Evolutionary conservation across 345 rosid genomes (phyloP), one percentile per base, ranked within the genome.

Genomic region (Corymbia maculata): DNA sequence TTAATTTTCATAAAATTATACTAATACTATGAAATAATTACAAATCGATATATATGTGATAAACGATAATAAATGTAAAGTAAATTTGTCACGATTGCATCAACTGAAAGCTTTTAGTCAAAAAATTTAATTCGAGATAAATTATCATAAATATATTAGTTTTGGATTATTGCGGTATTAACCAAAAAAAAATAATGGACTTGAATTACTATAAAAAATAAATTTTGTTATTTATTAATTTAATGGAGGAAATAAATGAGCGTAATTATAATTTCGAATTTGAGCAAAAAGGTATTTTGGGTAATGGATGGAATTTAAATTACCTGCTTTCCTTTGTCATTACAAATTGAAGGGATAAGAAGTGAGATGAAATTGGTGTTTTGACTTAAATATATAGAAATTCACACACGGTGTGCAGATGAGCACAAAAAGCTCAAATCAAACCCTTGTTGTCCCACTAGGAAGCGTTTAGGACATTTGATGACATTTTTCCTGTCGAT

Each of bases 321-420:
- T 59, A 59, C 26, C 7, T 13, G 26, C 30, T 59, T 59, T 12
- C 28, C 61, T 55, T 55, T 55, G 61, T 0, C 11, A 55, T 55
- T 55, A 55, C 9, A 12, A 55, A 55, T 59, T 26, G 0, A 12
- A 59, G 68, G 66, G 66, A 59, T 13, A 24, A 59, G 6, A 5
- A 5, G 66, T 26, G 66, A 59, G 30, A 59, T 9, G 5, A 59
- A 59, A 59, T 36, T 26, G 68, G 14, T 3, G 12, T 26, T 59
- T 26, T 59, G 7, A 11, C 66, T 59, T 28, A 26, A 61, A 61
- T 28, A 6, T 10, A 61, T 61, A 26, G 7, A 61, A 26, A 61
- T 0, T 2, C 30, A 24, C 26, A 5, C 30, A 6, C 30, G 26
- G 0, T 26, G 2, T 57, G 0, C 9, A 9, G n/a, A 53, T 55